Evolutionary conservation across 306 rosid genomes (phyloP).

Genomic region (Betula pendula): DNA sequence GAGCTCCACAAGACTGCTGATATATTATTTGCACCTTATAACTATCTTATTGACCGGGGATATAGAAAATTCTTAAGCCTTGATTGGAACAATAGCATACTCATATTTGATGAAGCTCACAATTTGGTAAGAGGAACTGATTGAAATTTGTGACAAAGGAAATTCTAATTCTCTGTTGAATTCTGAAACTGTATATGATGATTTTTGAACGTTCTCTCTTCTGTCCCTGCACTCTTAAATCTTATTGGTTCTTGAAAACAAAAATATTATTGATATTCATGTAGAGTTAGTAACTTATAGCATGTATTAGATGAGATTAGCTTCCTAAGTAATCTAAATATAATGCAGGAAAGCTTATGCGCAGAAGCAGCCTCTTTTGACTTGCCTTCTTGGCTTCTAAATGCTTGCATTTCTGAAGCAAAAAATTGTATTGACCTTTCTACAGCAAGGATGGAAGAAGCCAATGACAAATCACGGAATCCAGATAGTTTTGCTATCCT

Average conservation of each 20-base stretch:
- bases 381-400: slow-evolving; percentile 86
- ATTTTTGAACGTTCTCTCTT: slow-evolving; percentile 22
- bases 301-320: slow-evolving; percentile 33
- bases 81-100: slow-evolving; percentile 69
- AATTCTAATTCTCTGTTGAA: slow-evolving; percentile 24
- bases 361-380: slow-evolving; percentile 98
- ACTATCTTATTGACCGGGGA: slow-evolving; percentile 84
- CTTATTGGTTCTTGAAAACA: neutral
- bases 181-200: slow-evolving; percentile 5
- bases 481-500: slow-evolving; percentile 92
- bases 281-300: neutral
- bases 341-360: slow-evolving; percentile 87
- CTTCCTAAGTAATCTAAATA: slow-evolving; percentile 16
- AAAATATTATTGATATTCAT: neutral
- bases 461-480: slow-evolving; percentile 65
- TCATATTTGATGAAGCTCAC: slow-evolving; percentile 98
- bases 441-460: slow-evolving; percentile 66
- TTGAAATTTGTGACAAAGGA: slow-evolving; percentile 20
- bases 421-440: slow-evolving; percentile 69
- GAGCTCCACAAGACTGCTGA: slow-evolving; percentile 82
- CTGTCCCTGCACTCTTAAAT: slow-evolving; percentile 27
- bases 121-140: slow-evolving; percentile 62
- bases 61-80: slow-evolving; percentile 54
- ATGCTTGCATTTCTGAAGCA: slow-evolving; percentile 83
- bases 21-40: slow-evolving; percentile 87